Evolutionary conservation across 306 rosid species (phyloP), one percentile per base, ranked within the genome.

Genomic region (Rosa lucieae): DNA sequence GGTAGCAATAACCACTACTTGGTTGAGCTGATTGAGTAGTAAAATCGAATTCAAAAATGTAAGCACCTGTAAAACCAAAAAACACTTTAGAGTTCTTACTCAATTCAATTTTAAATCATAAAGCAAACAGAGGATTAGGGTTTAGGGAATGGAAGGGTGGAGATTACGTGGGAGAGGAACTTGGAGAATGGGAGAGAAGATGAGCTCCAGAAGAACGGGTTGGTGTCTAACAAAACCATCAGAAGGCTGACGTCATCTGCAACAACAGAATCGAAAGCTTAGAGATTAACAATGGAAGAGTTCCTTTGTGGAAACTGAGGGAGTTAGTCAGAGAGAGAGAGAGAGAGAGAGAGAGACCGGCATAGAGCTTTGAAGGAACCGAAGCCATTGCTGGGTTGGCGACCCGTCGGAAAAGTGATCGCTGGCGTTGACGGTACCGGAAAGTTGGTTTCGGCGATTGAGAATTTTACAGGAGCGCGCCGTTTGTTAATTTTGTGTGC

Each of bases 171-270:
- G 72, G 97, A 90, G 87, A 94, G 90, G 18, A 91, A 92, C n/a
- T 87, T 88, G 82, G 92, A 86, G 86, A 94, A 94, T 0, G 90
- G 84, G 67, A 90, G 85, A 52, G 97, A 78, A 74, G 89, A 88
- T 21, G 92, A 52, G 87, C 82, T 67, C 99, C 97, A 94, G 84
- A 94, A 92, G 87, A 94, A 88, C 20, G 97, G 97, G 74, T 92
- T 95, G 37, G 97, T 87, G 89, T 92, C 99, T 23, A 95, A 78
- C 55, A 93, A 80, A 10, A 95, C 96, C 82, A 92, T 88, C 43
- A 92, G 79, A 58, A 95, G 97, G 84, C 97, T 92, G 39, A 95
- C 97, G 67, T 95, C 99, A 86, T 95, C 99, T 85, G 97, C 85
- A 80, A 86, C 3, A 61, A 56, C 35, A 47, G n/a, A 67, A 81